Evolutionary conservation across 2,329 filamentous ascomycete species (phyloP), one percentile per base, ranked within the genome.

Genomic region (Kalmusia sp.): DNA sequence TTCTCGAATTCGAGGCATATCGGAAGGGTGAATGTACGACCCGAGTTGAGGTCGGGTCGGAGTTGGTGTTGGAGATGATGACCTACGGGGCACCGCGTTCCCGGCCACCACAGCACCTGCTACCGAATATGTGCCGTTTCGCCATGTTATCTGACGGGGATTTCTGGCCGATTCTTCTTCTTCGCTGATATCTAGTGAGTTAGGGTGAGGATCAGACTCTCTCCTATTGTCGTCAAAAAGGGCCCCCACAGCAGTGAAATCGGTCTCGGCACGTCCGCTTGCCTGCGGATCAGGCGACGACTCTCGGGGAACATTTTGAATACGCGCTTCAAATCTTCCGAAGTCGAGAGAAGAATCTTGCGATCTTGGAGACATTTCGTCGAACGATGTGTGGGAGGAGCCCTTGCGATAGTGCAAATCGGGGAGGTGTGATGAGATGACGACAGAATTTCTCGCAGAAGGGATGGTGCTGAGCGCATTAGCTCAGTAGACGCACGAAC

Each of bases 181-280:
- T 33, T 55, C 53, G 35, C 49, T 52, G 37, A 55, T 9, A 11
- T 52, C 43, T 21, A 55, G 21, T 28, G 45, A 47, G 37, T 40
- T 22, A 12, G 46, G 22, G 8, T 14, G 31, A 11, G 53, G 45
- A 25, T 49, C 47, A 6, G 49, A 49, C 11, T 44, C 38, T 21
- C 53, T 34, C 30, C 49, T 21, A 30, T 39, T n/a, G n/a, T n/a
- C 33, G 3, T 21, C 15, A 22, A 54, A 54, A 15, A 30, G 46
- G 46, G 24, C 53, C 28, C 52, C 52, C 45, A 55, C 25, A 19
- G 19, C 44, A 9, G 38, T 39, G 21, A 55, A 46, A 15, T 49
- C 49, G 38, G 43, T 21, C 24, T 49, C 53, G 39, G 53, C 22
- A 19, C n/a, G 15, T n/a, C 4, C 24, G 24, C 30, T 41, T 6